These are phyloP conservation scores for Saitozyma podzolica DNA, from an alignment of 768 basidiomycete species.

Conservation along the genomic window DNA sequence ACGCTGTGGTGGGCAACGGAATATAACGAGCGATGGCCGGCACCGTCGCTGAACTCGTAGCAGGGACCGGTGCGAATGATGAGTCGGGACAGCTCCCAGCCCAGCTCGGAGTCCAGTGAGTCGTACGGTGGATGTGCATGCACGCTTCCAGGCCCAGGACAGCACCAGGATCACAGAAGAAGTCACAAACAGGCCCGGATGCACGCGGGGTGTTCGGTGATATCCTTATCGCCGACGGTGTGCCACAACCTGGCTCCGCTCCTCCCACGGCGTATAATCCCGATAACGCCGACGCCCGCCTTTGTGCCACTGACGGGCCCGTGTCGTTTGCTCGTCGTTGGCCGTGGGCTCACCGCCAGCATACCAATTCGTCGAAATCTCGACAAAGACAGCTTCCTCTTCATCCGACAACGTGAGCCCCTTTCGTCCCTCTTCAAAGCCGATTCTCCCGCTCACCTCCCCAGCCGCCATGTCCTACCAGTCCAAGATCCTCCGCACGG, in stretches of 20 bases:
- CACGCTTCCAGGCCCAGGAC: too few relatives aligned
- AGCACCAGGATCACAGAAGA: too few relatives aligned
- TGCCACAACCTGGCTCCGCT: neutral
- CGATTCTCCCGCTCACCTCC: neutral
- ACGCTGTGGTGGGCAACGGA: too few relatives aligned
- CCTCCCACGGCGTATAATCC: neutral
- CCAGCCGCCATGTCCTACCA: conserved; percentile 40
- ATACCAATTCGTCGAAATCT: too few relatives aligned
- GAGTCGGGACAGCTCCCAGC: too few relatives aligned
- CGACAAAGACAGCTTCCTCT: neutral
- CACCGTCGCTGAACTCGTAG: too few relatives aligned
- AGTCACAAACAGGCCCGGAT: too few relatives aligned
- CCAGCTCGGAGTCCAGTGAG: too few relatives aligned
- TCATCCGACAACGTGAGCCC: neutral
- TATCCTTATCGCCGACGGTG: neutral
- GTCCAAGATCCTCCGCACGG: conserved; percentile 87
- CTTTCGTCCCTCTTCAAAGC: neutral
- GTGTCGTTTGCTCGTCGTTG: neutral
- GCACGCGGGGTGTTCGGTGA: too few relatives aligned
- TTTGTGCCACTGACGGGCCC: neutral
- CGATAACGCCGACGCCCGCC: neutral
- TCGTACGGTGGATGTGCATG: too few relatives aligned
- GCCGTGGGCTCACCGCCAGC: neutral
- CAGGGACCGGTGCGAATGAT: too few relatives aligned
- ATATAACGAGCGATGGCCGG: too few relatives aligned